These are phyloP conservation scores for Trichoderma erinaceum DNA, from an alignment of 495 filamentous ascomycete species.

Conservation along the genomic window DNA sequence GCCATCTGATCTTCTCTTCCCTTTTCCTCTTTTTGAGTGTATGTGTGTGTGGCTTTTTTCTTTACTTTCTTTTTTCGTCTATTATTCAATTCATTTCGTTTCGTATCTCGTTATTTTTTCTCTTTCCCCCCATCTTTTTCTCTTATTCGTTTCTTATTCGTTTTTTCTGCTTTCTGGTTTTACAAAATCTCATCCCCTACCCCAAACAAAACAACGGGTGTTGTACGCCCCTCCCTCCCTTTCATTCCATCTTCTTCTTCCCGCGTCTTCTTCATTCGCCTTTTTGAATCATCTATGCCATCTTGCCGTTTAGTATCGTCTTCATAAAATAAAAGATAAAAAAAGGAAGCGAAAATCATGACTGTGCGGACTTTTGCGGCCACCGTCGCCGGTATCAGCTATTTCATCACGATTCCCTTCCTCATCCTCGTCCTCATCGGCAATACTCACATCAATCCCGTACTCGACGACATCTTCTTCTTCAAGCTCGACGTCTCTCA, in stretches of 20 bases:
- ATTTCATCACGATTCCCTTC: slow-evolving; percentile 69
- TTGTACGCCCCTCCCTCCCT: neutral
- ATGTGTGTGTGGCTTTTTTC: neutral
- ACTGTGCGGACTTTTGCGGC: slow-evolving; percentile 35
- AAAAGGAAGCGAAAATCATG: neutral
- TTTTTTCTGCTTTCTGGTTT: neutral
- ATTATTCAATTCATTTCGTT: neutral
- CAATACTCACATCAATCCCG: slow-evolving; percentile 52
- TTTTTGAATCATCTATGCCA: neutral
- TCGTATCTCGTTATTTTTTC: neutral
- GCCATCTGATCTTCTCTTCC: slow-evolving; percentile 5
- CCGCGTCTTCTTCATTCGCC: neutral
- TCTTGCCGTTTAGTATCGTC: neutral
- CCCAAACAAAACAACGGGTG: neutral
- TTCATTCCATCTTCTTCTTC: neutral
- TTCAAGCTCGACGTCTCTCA: slow-evolving; percentile 75
- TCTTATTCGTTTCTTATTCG: neutral
- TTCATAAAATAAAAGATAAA: neutral
- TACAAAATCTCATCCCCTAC: neutral
- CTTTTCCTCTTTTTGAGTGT: neutral
- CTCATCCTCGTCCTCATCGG: slow-evolving; percentile 59
- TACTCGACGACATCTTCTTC: slow-evolving; percentile 69
- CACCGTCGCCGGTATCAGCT: slow-evolving; percentile 59
- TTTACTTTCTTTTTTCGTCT: neutral
- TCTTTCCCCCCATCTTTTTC: neutral